Conservation (phyloP, 108 stramenopile genomes). For the Cylindrotheca fusiformis region DNA sequence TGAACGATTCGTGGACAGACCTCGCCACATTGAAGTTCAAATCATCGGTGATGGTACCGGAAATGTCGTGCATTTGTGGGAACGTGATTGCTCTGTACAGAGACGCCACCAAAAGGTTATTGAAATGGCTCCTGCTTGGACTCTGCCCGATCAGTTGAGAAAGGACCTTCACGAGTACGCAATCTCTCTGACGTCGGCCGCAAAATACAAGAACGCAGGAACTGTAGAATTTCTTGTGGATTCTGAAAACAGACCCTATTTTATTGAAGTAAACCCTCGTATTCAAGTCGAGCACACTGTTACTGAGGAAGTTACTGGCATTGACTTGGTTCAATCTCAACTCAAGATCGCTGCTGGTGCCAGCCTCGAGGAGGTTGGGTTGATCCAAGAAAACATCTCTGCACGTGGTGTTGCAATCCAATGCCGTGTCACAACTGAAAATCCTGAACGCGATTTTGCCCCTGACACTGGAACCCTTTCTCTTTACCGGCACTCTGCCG, state of each 20-base stretch:
- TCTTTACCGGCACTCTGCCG: conserved; percentile 81
- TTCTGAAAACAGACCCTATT: conserved; percentile 73
- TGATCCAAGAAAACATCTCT: conserved; percentile 67
- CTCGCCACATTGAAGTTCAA: conserved; percentile 96
- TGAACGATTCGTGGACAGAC: conserved; percentile 79
- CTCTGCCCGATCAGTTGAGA: conserved; percentile 64
- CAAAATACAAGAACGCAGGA: conserved; percentile 96
- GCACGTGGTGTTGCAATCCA: conserved; percentile 85
- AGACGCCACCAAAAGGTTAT: conserved; percentile 97
- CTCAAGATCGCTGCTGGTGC: conserved; percentile 91
- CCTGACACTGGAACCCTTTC: conserved; percentile 88
- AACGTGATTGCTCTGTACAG: conserved; percentile 90
- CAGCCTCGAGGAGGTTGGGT: conserved; percentile 77
- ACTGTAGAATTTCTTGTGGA: conserved; percentile 98
- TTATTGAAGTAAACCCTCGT: conserved; percentile 98
- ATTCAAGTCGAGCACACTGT: conserved; percentile 98
- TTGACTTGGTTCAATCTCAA: conserved; percentile 93
- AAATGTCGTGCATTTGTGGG: conserved; percentile 92
- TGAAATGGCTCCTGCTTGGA: conserved; percentile 95
- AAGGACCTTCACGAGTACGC: conserved; percentile 83
- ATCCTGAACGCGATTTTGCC: conserved; percentile 77
- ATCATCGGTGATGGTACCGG: conserved; percentile 92
- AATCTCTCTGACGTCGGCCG: conserved; percentile 70
- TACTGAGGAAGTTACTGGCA: conserved; percentile 94
- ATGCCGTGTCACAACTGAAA: conserved; percentile 93